Percentiles rank a stretch among this genome's conserved stretches.
These are phyloP conservation scores for Schrenkiella parvula DNA, from an alignment of 345 rosid species.

Conservation along the genomic window DNA sequence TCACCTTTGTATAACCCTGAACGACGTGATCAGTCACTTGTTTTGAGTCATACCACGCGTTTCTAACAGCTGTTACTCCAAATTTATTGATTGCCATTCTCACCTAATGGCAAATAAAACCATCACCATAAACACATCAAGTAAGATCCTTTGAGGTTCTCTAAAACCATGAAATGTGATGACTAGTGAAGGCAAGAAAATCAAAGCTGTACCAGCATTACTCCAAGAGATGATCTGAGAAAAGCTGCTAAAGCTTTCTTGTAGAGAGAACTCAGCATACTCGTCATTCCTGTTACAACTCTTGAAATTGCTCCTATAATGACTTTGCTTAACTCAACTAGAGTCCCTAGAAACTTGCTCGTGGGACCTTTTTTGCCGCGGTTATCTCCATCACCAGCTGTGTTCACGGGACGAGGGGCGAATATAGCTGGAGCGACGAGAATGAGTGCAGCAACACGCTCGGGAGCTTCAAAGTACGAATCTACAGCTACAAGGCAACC, in stretches of 20 bases:
- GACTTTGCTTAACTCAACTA: conserved; percentile 37
- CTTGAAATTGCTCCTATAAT: conserved; percentile 33
- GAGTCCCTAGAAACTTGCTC: conserved; percentile 29
- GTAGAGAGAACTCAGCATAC: conserved; percentile 48
- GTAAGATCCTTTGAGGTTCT: conserved; percentile 4
- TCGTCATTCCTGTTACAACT: conserved; percentile 45
- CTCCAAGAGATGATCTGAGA: conserved; percentile 55
- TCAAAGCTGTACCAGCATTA: conserved; percentile 55
- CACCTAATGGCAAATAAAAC: conserved; percentile 41
- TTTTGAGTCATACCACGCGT: conserved; percentile 70
- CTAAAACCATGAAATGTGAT: conserved; percentile 4
- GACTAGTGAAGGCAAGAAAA: not conserved
- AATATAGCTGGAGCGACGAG: conserved; percentile 89
- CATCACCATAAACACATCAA: conserved; percentile 6
- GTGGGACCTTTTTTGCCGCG: conserved; percentile 31
- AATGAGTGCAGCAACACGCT: conserved; percentile 78
- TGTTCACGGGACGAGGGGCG: conserved; percentile 45
- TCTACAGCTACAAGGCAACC: conserved; percentile 80
- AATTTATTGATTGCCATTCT: conserved; percentile 65
- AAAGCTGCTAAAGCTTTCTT: conserved; percentile 60
- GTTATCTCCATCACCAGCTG: conserved; percentile 28
- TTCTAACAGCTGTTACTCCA: conserved; percentile 60
- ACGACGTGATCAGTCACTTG: conserved; percentile 50
- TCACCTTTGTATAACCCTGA: conserved; percentile 82
- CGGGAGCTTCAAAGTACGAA: conserved; percentile 87